A percentile compares a stretch with the other conserved stretches of the same genome.
Conservation (phyloP, 257 asterid species). For the Jacaranda copaia region DNA sequence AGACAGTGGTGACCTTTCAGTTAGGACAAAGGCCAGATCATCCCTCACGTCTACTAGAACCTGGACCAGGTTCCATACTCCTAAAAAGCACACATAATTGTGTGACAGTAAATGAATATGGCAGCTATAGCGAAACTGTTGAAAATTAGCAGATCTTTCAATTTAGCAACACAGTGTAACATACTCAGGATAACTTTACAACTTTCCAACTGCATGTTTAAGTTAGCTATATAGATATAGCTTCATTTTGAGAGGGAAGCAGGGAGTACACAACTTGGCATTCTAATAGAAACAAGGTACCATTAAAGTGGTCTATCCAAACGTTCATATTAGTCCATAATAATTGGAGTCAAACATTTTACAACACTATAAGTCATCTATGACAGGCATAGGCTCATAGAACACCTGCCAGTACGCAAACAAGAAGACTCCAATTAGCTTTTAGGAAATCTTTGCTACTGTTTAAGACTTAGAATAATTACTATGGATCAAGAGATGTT, state of each 20-base stretch:
- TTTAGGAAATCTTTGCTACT: neutral
- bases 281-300: neutral
- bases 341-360: neutral
- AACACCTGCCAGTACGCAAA: neutral
- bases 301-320: neutral
- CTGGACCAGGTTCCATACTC: neutral
- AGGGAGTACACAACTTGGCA: neutral
- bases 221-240: no score
- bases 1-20: neutral
- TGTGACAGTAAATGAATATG: neutral
- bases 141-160: neutral
- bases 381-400: neutral
- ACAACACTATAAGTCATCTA: neutral
- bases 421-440: conserved; percentile 9
- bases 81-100: neutral
- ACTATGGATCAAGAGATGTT: neutral
- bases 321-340: neutral
- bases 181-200: neutral
- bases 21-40: neutral
- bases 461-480: neutral
- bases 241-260: neutral
- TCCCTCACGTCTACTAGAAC: neutral
- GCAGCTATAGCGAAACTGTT: no score
- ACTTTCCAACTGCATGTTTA: neutral
- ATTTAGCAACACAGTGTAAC: neutral